A percentile compares a stretch with the other conserved stretches of the same genome.
Evolutionary conservation across 169 alveolate species (phyloP).

Genomic region (Toxoplasma gondii): DNA sequence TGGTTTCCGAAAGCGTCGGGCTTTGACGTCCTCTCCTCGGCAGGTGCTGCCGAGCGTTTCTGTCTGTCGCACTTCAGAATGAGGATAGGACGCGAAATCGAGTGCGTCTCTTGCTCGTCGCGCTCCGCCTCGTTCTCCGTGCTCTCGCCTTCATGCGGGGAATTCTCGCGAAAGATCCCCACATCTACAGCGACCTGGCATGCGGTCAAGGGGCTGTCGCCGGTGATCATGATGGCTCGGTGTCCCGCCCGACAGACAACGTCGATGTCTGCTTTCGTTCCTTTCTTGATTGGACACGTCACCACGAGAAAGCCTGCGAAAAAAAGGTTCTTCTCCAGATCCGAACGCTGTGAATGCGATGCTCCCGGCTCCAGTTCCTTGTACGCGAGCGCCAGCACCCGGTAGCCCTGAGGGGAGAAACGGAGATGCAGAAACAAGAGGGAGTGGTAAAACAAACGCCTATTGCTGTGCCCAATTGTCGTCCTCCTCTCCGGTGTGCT

Average conservation of each 20-base stretch:
- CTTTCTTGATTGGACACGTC: slow-evolving; percentile 94
- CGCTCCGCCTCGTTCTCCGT: neutral
- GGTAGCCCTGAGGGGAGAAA: slow-evolving; percentile 85
- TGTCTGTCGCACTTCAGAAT: neutral
- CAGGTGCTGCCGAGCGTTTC: neutral
- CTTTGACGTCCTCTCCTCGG: neutral
- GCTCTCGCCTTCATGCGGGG: neutral
- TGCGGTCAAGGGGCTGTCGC: slow-evolving; percentile 98
- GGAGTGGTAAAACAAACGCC: neutral
- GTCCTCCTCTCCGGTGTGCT: no score
- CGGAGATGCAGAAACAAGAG: neutral
- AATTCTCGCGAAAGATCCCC: slow-evolving; percentile 58
- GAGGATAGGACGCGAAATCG: neutral
- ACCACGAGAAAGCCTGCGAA: slow-evolving; percentile 95
- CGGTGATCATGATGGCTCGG: slow-evolving; percentile 94
- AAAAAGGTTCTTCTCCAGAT: slow-evolving; percentile 88
- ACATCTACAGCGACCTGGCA: slow-evolving; percentile 94
- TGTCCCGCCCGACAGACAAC: slow-evolving; percentile 87
- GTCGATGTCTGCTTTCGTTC: slow-evolving; percentile 86
- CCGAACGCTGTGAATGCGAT: slow-evolving; percentile 77
- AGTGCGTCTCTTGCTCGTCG: slow-evolving; percentile 27
- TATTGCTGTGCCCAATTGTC: no score
- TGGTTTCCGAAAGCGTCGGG: neutral
- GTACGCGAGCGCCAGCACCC: slow-evolving; percentile 82
- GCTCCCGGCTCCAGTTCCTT: neutral